Percentiles rank a stretch among this genome's conserved stretches.
These are phyloP conservation scores for Leptoxyphium fumago DNA, from an alignment of 2,329 filamentous ascomycete species.

Conservation along the genomic window DNA sequence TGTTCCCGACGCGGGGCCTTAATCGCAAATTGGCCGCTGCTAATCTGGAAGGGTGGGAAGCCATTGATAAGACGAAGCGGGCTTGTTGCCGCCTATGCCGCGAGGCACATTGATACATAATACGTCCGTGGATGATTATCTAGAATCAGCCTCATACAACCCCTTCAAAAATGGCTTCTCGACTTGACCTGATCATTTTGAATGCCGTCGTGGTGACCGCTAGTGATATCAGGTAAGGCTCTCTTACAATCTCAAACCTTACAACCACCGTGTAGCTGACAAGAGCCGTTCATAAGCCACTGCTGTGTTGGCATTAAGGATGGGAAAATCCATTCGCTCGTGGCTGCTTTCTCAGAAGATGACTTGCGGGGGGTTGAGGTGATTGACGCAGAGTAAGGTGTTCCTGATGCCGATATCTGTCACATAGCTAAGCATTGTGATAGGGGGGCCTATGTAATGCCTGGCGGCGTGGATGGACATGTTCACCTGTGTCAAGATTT, in stretches of 20 bases:
- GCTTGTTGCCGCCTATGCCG: too few species aligned
- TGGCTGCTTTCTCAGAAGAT: constrained; percentile 16
- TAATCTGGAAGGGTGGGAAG: too few species aligned
- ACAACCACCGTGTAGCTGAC: constrained; percentile 33
- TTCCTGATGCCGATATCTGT: constrained; percentile 11
- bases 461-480: constrained; percentile 35
- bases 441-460: constrained; percentile 30
- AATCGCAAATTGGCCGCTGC: too few species aligned
- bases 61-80: too few species aligned
- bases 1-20: too few species aligned
- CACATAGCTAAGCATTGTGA: constrained; percentile 29
- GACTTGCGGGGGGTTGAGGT: too few species aligned
- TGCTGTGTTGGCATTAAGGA: constrained; percentile 27
- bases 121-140: too few species aligned
- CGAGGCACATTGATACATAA: too few species aligned
- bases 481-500: constrained; percentile 34
- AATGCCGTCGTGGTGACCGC: constrained; percentile 27
- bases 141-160: too few species aligned
- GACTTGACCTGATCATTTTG: constrained; percentile 26
- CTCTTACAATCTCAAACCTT: constrained; percentile 17
- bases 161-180: too few species aligned
- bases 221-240: neutral
- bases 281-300: constrained; percentile 23
- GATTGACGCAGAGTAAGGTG: too few species aligned
- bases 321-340: constrained; percentile 33